Base-by-base conservation (phyloP, 2,329 filamentous ascomycete species). In the Beauveria varroae region DNA sequence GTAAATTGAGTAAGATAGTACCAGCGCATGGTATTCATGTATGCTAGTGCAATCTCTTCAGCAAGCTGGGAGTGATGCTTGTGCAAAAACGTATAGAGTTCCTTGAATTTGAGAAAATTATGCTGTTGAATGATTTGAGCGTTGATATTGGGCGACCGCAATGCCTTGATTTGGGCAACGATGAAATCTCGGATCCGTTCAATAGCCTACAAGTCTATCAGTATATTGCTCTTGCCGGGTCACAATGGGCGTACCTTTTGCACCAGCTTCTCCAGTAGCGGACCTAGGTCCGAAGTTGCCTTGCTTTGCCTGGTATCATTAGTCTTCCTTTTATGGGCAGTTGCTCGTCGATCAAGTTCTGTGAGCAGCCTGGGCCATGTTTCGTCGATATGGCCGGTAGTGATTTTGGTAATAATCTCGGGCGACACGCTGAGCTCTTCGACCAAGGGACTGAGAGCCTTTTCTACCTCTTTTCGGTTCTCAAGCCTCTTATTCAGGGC, bases 11-110 rank as follows among this genome's bases (percentile, higher is more conserved):
- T 95, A 58, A 89, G 77, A 71, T 98, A 98, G 71, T 99, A 99
- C 95, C 95, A 99, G 58, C 92, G 86, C 91, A 99, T 99, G 0
- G 96, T 99, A 72, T 97, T 96, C 77, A 96, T 88, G 70, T 99
- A 99, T 3, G 96, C 95, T 71, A 91, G 89, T 9, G 87, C 87
- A 65, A 99, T 96, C 73, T 99, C 91, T 58, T 93, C 88, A 9
- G 91, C 91, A 6, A 99, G 84, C n/a, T 85, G 81, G 1, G 89
- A 79, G 68, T 98, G 92, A 66, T 93, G 89, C 67, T 85, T 87
- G 63, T 91, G 86, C 37, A 99, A 80, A 70, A 98, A 99, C 6
- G 85, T 81, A 74, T 88, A 99, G 0, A 97, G 78, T 40, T 96
- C 92, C 72, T 91, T 96, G 77, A 92, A 96, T 67, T 85, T 88